Percentiles rank a stretch among this genome's conserved stretches.
Evolutionary conservation across 129 eudicot genomes (phyloP).

Genomic region (Scalesia atractyloides): DNA sequence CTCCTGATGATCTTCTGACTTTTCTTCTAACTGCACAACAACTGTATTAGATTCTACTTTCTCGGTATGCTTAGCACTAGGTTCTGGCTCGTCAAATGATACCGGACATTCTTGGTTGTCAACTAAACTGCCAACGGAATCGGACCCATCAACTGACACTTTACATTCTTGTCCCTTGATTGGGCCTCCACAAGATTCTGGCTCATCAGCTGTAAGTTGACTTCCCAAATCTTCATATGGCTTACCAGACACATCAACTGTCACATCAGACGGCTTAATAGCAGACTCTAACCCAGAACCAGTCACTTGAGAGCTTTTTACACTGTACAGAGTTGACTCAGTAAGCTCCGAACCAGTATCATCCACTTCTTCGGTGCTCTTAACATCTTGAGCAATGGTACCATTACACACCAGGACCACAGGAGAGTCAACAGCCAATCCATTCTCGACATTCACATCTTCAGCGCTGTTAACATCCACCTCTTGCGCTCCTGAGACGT

Average conservation of each 20-base stretch:
- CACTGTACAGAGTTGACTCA: too few species aligned
- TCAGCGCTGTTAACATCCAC: conserved; percentile 13
- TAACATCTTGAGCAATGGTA: neutral
- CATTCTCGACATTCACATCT: neutral
- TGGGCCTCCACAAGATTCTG: conserved; percentile 26
- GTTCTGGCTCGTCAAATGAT: conserved; percentile 25
- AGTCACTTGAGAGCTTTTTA: too few species aligned
- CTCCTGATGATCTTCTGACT: conserved; percentile 23
- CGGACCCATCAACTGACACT: conserved; percentile 28
- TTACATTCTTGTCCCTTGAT: conserved; percentile 22
- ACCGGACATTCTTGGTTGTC: conserved; percentile 29
- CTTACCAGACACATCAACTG: conserved; percentile 18
- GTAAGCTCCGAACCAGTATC: too few species aligned
- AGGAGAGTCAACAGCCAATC: too few species aligned
- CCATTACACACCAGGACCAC: too few species aligned
- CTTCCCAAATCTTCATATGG: conserved; percentile 26
- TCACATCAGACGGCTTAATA: too few species aligned
- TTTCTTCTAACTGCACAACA: neutral
- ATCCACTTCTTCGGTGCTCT: conserved; percentile 5
- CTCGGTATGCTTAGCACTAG: conserved; percentile 18
- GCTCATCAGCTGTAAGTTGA: conserved; percentile 22
- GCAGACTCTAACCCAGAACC: too few species aligned
- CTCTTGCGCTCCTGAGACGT: too few species aligned
- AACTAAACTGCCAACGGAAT: conserved; percentile 25
- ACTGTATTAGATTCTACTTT: conserved; percentile 14